Conservation (phyloP, 495 filamentous ascomycete genomes). For the Podospora australis region DNA sequence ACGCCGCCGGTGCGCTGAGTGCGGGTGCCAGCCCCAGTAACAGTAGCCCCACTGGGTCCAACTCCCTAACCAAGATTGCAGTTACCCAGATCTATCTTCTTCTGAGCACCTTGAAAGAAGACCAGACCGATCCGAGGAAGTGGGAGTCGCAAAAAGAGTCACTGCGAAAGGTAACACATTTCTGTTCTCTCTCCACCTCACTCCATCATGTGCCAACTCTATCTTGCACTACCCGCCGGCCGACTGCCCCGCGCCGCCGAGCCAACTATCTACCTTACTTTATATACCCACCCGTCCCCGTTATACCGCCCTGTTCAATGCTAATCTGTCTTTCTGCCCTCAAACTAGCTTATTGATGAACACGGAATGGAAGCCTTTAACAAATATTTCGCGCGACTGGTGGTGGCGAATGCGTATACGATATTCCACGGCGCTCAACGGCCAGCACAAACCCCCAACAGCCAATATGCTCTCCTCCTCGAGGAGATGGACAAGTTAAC, state of each 20-base stretch:
- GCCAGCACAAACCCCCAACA: conserved; percentile 67
- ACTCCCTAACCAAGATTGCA: conserved; percentile 71
- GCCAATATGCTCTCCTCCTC: conserved; percentile 60
- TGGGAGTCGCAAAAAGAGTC: conserved; percentile 89
- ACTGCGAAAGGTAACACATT: conserved; percentile 80
- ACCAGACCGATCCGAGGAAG: conserved; percentile 80
- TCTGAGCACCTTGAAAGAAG: conserved; percentile 86
- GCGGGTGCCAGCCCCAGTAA: conserved; percentile 59
- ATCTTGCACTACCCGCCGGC: not conserved
- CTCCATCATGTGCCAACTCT: not conserved
- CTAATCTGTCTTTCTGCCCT: conserved; percentile 1
- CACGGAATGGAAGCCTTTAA: conserved; percentile 96
- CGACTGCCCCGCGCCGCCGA: not conserved
- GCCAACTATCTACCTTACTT: not conserved
- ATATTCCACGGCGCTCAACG: conserved; percentile 74
- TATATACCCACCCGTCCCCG: not conserved
- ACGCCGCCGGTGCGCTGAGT: conserved; percentile 45
- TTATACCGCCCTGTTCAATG: conserved; percentile 4
- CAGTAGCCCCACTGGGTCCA: conserved; percentile 57
- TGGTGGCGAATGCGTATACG: conserved; percentile 74
- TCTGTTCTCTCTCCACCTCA: conserved; percentile 16
- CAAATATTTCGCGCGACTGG: conserved; percentile 84
- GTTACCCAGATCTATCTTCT: conserved; percentile 92
- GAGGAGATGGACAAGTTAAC: conserved; percentile 80
- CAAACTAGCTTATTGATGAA: conserved; percentile 72